Evolutionary conservation across 306 rosid species (phyloP), one percentile per base, ranked within the genome.

Genomic region (Gastrolobium villosum): DNA sequence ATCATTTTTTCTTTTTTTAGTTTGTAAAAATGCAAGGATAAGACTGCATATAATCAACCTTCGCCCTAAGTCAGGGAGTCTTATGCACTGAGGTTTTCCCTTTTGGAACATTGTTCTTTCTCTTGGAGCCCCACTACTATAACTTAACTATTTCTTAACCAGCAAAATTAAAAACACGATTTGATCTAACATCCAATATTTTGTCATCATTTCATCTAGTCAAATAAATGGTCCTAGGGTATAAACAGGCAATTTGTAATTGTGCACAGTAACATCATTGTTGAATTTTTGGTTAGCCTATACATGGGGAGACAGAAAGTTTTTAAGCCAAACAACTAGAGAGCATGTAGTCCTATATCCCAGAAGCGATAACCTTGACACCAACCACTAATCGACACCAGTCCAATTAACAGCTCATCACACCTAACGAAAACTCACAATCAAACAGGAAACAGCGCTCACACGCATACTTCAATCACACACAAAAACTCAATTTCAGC

Each of bases 201-300:
- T 31, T 45, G 4, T 2, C 78, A 71, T 37, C 72, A 31, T 28
- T 65, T 11, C 69, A 14, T 44, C 59, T 28, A 37, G 44, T 35
- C 31, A 40, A 66, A 57, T 26, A 40, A 66, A 57, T 26, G 9
- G 43, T 13, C 77, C 77, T 7, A 68, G 7, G 28, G 67, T 30
- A 28, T 34, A 72, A 65, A 28, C 55, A 54, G 2, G 44, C 40
- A 65, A 65, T 41, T 26, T 46, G 7, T 5, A 9, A 57, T 26
- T 9, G 7, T 7, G 13, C 20, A 31, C 5, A 55, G 39, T 54
- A 50, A 54, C 20, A 28, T n/a, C 34, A 70, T 49, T 59, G 5
- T 49, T 3, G 64, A 63, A 35, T 52, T 31, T 9, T 20, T 20
- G 26, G 26, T 20, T 20, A 20, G 26, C 26, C 26, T 20, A 20